Base-by-base conservation (phyloP, 139 green algal species). In the Coelastrella sp. region DNA sequence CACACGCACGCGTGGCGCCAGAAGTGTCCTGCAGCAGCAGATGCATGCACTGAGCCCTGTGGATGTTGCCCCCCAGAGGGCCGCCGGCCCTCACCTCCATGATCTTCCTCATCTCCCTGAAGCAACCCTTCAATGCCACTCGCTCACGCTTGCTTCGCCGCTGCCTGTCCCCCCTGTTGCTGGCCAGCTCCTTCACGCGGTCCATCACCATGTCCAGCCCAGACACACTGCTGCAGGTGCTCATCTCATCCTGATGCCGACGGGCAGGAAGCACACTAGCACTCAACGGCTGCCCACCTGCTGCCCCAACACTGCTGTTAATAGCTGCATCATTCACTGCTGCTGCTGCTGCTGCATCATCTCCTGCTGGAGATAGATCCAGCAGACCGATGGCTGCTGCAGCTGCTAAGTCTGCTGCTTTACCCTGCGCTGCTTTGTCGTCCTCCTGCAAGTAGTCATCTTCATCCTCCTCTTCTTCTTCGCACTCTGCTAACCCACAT, bases 111-210 rank as follows among this genome's bases (percentile, higher is more conserved):
- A 95, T 81, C n/a, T 95, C 93, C 8, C 95, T 90, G 93, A 98
- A 98, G 15, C 92, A 93, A 25, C 84, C 82, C 12, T 89, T 90
- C 57, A 95, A 88, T 0, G 81, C 60, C 5, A 87, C 90, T 8
- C 94, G 91, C 57, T 97, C 95, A 57, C 93, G 91, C 90, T 93
- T 94, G 81, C 78, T 94, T 25, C 93, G 92, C n/a, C 96, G 91
- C 82, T 82, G 85, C 27, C 68, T 73, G 78, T 98, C 96, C 1
- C 93, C 95, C 10, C 93, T 92, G 92, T 97, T 96, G 9, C 68
- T 94, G 0, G 96, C 95, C 87, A 98, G 93, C 58, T 97, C 93
- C 83, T 85, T 78, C 94, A 98, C 96, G 7, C 95, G 91, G 4
- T 87, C 87, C 73, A 97, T 75, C 60, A 97, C 91, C 14, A 94